Conservation (phyloP, 192 early-diverging fungal species). For the Coemansia sp. region DNA sequence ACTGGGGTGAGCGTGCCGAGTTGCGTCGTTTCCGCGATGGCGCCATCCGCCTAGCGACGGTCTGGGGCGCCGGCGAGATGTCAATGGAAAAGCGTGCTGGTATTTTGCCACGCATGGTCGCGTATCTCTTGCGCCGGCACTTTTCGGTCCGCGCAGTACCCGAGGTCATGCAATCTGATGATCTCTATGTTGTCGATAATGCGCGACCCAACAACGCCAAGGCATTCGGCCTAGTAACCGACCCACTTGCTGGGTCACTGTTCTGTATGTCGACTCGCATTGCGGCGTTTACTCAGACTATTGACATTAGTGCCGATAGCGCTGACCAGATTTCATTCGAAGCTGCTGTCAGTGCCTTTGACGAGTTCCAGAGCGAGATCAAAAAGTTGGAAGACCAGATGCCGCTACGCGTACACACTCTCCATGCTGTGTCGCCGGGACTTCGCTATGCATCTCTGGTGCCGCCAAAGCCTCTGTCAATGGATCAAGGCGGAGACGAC, state of each 20-base stretch:
- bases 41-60: slow-evolving; percentile 85
- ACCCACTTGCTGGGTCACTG: slow-evolving; percentile 6
- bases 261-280: slow-evolving; percentile 26
- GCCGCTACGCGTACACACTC: slow-evolving; percentile 47
- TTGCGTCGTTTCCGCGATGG: slow-evolving; percentile 95
- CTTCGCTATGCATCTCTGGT: slow-evolving; percentile 66
- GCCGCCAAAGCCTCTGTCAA: slow-evolving; percentile 44
- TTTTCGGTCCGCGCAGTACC: slow-evolving; percentile 56
- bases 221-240: slow-evolving; percentile 5
- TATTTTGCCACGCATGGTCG: slow-evolving; percentile 81
- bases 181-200: slow-evolving; percentile 20
- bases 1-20: slow-evolving; percentile 93
- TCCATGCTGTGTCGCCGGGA: slow-evolving; percentile 51
- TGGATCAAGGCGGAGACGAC: slow-evolving; percentile 50
- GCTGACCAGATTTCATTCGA: slow-evolving; percentile 36
- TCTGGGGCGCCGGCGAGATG: slow-evolving; percentile 68
- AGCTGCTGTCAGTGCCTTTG: slow-evolving; percentile 30
- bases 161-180: slow-evolving; percentile 26
- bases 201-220: slow-evolving; percentile 5
- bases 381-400: slow-evolving; percentile 39
- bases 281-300: slow-evolving; percentile 25
- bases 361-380: slow-evolving; percentile 37
- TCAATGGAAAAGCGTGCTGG: slow-evolving; percentile 66
- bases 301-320: slow-evolving; percentile 13
- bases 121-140: slow-evolving; percentile 78